Evolutionary conservation across 306 rosid species (phyloP).

Genomic region (Prunus campanulata): DNA sequence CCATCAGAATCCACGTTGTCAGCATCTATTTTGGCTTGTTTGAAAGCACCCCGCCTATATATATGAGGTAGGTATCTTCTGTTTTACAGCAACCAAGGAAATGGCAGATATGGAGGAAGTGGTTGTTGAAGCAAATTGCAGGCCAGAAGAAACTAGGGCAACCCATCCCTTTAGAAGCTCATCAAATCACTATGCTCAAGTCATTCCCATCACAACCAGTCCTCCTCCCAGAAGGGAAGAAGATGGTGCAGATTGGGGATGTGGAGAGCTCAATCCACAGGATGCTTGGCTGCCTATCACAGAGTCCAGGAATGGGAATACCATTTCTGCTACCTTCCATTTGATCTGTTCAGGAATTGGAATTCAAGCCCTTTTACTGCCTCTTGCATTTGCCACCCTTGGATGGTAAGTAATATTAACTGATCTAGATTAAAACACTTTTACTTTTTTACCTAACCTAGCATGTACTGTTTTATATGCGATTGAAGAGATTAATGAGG

Average conservation of each 20-base stretch:
- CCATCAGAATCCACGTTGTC: neutral
- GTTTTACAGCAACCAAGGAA: neutral
- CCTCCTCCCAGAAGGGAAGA: neutral
- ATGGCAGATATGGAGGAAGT: slow-evolving; percentile 6
- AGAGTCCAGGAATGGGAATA: slow-evolving; percentile 62
- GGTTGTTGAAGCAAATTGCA: neutral
- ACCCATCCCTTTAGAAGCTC: neutral
- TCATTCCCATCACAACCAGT: slow-evolving; percentile 3
- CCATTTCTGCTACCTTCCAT: slow-evolving; percentile 58
- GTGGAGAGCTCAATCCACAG: slow-evolving; percentile 46
- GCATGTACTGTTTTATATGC: no score
- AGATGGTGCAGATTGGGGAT: slow-evolving; percentile 4
- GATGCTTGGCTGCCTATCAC: slow-evolving; percentile 75
- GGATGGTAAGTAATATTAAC: slow-evolving; percentile 49
- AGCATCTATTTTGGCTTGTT: neutral
- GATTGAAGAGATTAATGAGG: no score
- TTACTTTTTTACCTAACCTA: no score
- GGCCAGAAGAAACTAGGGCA: neutral
- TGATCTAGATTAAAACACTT: no score
- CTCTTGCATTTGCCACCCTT: slow-evolving; percentile 56
- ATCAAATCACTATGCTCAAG: neutral
- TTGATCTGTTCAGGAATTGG: slow-evolving; percentile 68
- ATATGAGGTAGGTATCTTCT: neutral
- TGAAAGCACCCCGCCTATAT: neutral
- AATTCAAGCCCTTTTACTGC: slow-evolving; percentile 60